Conservation (phyloP, 129 eudicot species). For the Centaurea solstitialis region DNA sequence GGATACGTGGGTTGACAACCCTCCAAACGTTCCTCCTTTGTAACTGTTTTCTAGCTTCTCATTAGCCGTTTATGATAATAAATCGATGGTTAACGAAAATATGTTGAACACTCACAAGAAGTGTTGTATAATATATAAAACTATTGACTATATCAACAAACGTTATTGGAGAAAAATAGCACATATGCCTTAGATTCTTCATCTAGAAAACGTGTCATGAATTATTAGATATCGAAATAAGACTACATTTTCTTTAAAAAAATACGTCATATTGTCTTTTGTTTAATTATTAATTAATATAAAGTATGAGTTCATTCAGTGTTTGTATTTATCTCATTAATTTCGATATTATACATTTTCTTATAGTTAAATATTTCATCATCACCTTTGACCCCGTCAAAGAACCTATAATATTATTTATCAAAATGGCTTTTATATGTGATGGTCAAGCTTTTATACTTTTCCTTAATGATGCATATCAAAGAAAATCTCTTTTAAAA, state of each 20-base stretch:
- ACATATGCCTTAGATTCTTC: neutral
- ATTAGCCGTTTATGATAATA: too few relatives aligned
- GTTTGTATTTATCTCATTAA: neutral
- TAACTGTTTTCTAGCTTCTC: too few relatives aligned
- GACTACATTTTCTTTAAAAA: neutral
- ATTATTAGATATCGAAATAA: neutral
- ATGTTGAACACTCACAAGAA: neutral
- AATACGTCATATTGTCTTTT: too few relatives aligned
- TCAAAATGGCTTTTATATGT: neutral
- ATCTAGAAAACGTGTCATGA: neutral
- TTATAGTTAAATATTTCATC: neutral
- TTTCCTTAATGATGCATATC: neutral
- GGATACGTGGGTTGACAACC: too few relatives aligned
- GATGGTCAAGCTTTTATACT: neutral
- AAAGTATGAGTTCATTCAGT: too few relatives aligned
- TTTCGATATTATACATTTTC: neutral
- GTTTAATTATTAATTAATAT: too few relatives aligned
- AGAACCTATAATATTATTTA: neutral
- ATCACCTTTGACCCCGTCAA: neutral
- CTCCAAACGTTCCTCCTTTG: too few relatives aligned
- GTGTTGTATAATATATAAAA: neutral
- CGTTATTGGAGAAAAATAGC: neutral
- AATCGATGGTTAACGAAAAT: too few relatives aligned
- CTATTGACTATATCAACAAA: neutral
- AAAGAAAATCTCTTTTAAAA: neutral